phyloP scores from a whole-genome alignment of 345 rosid genomes.

The Brassica incana region DNA sequence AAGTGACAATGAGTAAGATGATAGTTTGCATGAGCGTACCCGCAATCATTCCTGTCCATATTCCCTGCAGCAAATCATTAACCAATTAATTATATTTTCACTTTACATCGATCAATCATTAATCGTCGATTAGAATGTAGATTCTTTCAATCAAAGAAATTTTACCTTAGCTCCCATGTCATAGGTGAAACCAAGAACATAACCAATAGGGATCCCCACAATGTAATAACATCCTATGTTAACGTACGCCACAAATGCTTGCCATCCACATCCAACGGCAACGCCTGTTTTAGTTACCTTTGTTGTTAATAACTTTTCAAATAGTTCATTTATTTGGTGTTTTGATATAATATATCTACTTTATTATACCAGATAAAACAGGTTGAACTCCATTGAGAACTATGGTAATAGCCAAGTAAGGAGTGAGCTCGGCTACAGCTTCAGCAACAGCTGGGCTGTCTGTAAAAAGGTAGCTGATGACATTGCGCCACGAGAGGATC shows the following conservation, averaged over 20 bases:
- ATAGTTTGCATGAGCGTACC: constrained; percentile 61
- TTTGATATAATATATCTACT: neutral
- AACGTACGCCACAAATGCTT: constrained; percentile 80
- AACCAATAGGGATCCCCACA: constrained; percentile 64
- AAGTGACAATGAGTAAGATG: constrained; percentile 51
- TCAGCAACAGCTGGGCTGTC: constrained; percentile 49
- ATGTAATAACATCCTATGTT: constrained; percentile 75
- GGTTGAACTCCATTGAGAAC: constrained; percentile 70
- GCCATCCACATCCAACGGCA: constrained; percentile 89
- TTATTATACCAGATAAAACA: constrained; percentile 51
- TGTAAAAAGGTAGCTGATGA: constrained; percentile 57
- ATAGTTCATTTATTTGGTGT: neutral
- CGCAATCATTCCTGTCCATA: constrained; percentile 79
- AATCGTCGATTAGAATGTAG: neutral
- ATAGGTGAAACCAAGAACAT: constrained; percentile 60
- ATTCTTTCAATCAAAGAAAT: neutral
- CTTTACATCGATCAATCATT: neutral
- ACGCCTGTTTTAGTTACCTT: constrained; percentile 46
- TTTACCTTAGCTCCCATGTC: constrained; percentile 61
- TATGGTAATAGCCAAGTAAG: constrained; percentile 52
- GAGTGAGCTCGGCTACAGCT: constrained; percentile 60
- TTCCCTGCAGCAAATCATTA: constrained; percentile 48
- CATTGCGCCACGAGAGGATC: constrained; percentile 46
- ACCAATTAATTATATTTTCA: neutral
- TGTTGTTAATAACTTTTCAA: neutral